Base-by-base conservation (phyloP, 2,329 filamentous ascomycete genomes). In the Aspergillus versicolor region DNA sequence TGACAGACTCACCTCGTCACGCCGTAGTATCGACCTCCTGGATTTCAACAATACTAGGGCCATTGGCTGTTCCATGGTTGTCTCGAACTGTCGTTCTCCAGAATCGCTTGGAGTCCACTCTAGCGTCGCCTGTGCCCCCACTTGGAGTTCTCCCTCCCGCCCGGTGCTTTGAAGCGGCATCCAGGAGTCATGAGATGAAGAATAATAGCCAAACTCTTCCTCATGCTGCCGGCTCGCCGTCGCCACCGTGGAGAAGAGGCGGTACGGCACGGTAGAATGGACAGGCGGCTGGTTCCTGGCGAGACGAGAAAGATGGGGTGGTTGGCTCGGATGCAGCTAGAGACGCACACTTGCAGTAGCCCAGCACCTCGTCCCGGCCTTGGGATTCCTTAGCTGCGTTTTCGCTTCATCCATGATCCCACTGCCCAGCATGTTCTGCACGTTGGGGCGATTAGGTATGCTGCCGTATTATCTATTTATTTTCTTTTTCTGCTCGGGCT, bases 301-400 rank as follows among this genome's bases (percentile, higher is more conserved):
- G 24, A 43, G 27, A 43, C 22, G 51, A n/a, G 34, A 15, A 17
- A 4, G 15, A 44, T 30, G 53, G 21, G 51, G 51, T 45, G 58
- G 58, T 60, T 60, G 58, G 58, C 19, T 15, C 48, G 56, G 49
- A 46, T 58, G 59, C 59, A 58, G 55, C 59, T 52, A 61, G 49
- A 44, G 48, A 58, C 56, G 56, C 59, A 61, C 56, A 64, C 62
- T 59, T 59, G 60, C 62, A 64, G 62, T 61, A 64, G 60, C 55
- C 61, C 34, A 47, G 34, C 41, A 52, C 57, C 42, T 48, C 49
- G 52, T 42, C 52, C 56, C 37, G 56, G 52, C 48, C 57, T 57
- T 54, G 21, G 54, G 52, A 37, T 30, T 45, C 40, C 34, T n/a
- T 49, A 27, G 38, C 41, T 13, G 40, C 32, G 21, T 47, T 46